phyloP scores from a whole-genome alignment of 2,329 filamentous ascomycete species.

The Teratosphaeria epicoccoides region DNA sequence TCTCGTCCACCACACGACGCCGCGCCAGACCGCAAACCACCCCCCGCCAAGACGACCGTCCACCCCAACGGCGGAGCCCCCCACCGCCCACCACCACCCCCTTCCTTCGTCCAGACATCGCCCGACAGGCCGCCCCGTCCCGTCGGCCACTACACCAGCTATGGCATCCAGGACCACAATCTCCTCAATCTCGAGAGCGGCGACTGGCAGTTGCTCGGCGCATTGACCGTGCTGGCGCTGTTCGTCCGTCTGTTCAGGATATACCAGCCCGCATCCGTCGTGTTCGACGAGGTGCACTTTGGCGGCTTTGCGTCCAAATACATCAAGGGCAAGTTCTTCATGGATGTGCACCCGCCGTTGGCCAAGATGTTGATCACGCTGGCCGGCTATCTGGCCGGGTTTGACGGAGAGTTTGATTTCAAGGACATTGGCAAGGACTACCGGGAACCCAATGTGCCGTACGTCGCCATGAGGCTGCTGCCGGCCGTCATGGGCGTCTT shows the following conservation, averaged over 20 bases:
- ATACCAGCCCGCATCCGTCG: conserved; percentile 89
- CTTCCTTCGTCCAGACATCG: conserved; percentile 6
- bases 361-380: conserved; percentile 95
- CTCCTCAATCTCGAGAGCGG: conserved; percentile 73
- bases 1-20: background rate
- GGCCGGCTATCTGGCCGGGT: conserved; percentile 87
- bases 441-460: conserved; percentile 83
- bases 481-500: conserved; percentile 82
- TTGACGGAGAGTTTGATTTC: conserved; percentile 93
- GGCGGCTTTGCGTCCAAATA: conserved; percentile 98
- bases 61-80: background rate
- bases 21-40: background rate
- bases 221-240: conserved; percentile 64
- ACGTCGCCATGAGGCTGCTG: conserved; percentile 93
- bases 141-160: conserved; percentile 53
- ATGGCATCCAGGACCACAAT: conserved; percentile 80
- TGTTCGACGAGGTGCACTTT: conserved; percentile 99
- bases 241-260: conserved; percentile 86
- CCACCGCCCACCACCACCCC: background rate
- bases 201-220: conserved; percentile 69
- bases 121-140: conserved; percentile 26
- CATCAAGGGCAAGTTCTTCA: conserved; percentile 98
- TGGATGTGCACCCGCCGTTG: conserved; percentile 98
- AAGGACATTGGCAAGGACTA: conserved; percentile 99
- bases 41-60: background rate